Percentiles rank a stretch among this genome's conserved stretches.
Evolutionary conservation across 805 yeast species (phyloP).

Genomic region (Wickerhamomyces hampshirensis): DNA sequence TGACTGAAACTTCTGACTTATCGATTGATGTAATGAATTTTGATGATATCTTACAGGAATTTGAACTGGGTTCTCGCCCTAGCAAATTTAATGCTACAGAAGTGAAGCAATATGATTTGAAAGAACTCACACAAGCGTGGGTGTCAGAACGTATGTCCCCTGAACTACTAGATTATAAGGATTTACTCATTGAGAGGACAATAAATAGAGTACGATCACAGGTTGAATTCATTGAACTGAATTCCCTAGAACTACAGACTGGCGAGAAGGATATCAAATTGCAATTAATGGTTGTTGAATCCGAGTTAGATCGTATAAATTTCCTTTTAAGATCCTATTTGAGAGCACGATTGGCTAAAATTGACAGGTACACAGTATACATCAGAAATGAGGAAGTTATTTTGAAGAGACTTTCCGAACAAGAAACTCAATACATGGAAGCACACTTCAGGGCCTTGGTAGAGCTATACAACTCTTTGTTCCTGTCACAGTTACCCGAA

Average conservation of each 20-base stretch:
- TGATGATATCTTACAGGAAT: constrained; percentile 65
- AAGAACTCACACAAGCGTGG: constrained; percentile 61
- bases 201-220: constrained; percentile 59
- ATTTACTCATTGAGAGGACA: constrained; percentile 50
- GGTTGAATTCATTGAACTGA: constrained; percentile 70
- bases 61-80: constrained; percentile 44
- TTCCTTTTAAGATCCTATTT: constrained; percentile 78
- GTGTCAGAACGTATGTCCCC: constrained; percentile 82
- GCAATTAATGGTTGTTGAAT: constrained; percentile 79
- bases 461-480: constrained; percentile 61
- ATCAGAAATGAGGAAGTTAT: constrained; percentile 35
- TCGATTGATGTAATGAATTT: constrained; percentile 30
- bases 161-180: constrained; percentile 74
- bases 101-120: constrained; percentile 33
- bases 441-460: constrained; percentile 60
- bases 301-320: constrained; percentile 84
- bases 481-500: constrained; percentile 63
- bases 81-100: constrained; percentile 18
- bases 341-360: constrained; percentile 61
- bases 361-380: constrained; percentile 64
- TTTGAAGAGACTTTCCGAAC: constrained; percentile 42
- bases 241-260: constrained; percentile 71
- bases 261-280: constrained; percentile 65
- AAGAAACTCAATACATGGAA: constrained; percentile 64
- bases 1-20: too few relatives aligned